Base-by-base conservation (phyloP, 352 stramenopile genomes). In the Pythium oligandrum region DNA sequence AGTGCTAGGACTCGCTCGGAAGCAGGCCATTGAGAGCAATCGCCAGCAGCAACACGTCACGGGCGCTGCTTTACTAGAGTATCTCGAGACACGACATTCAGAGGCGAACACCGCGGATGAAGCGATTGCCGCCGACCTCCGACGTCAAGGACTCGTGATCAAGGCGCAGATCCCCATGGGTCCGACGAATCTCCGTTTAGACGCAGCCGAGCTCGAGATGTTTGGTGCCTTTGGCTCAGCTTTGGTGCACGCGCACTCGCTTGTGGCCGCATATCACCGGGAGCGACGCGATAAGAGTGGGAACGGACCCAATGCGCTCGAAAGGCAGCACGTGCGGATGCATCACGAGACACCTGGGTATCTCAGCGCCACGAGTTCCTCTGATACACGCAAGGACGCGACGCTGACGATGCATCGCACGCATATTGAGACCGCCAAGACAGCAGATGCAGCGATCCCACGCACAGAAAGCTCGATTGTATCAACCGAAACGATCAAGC, bases 161-260 rank as follows among this genome's bases (percentile, higher is more conserved):
- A 88, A 85, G 42, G 73, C 75, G 8, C 82, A 93, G 53, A 83
- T 90, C 48, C 82, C 82, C 1, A 71, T 93, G 39, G 82, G 79
- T 1, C 75, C 79, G 2, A 84, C 82, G 3, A 71, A 73, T 40
- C 59, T 90, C 37, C 56, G 57, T 7, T 55, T 93, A 4, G 67
- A 83, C 26, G 40, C 65, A 0, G 26, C 64, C 1, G 78, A 90
- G 44, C 44, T 89, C 0, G 39, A 50, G 3, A 37, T 40, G 0
- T 88, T 86, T 55, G 79, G 76, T 0, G 59, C 66, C 5, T 76
- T 90, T 44, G 63, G 56, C 0, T 37, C 54, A 8, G 72, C 64
- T 3, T 46, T 93, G 6, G 55, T 90, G 31, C 71, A 87, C 44
- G 78, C 82, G 0, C 79, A 74, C 34, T 55, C 71, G 45, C 57